These are phyloP conservation scores for Plantago elongata DNA, from an alignment of 257 asterid genomes.

Conservation along the genomic window DNA sequence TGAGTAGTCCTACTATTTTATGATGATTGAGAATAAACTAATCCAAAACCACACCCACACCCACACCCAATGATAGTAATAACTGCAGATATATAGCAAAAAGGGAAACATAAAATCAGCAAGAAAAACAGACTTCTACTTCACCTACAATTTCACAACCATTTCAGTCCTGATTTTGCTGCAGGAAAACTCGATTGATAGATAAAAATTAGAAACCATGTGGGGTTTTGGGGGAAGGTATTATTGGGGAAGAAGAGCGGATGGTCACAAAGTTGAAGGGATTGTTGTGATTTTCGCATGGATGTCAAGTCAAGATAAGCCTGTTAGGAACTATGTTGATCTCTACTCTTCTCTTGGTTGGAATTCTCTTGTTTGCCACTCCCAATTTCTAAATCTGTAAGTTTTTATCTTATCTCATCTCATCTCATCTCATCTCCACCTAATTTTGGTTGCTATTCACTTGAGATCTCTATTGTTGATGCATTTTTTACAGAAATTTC, in stretches of 20 bases:
- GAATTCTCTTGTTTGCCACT: conserved; percentile 84
- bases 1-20: too few species aligned
- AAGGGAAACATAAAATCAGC: too few species aligned
- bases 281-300: conserved; percentile 83
- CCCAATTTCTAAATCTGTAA: conserved; percentile 80
- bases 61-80: too few species aligned
- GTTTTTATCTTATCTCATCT: conserved; percentile 19
- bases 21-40: too few species aligned
- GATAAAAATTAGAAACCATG: conserved; percentile 32
- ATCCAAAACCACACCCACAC: too few species aligned
- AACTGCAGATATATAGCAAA: too few species aligned
- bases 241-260: conserved; percentile 83
- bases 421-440: neutral
- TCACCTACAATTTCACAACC: too few species aligned
- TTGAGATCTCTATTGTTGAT: neutral
- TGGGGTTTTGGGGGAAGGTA: conserved; percentile 88
- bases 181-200: too few species aligned
- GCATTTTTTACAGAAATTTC: too few species aligned
- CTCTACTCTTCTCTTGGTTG: conserved; percentile 78
- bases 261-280: conserved; percentile 47
- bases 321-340: conserved; percentile 63
- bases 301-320: conserved; percentile 81
- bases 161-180: too few species aligned
- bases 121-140: too few species aligned
- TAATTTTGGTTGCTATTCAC: neutral